phyloP scores from a whole-genome alignment of 2,329 filamentous ascomycete genomes.

The Dactylellina cionopaga region DNA sequence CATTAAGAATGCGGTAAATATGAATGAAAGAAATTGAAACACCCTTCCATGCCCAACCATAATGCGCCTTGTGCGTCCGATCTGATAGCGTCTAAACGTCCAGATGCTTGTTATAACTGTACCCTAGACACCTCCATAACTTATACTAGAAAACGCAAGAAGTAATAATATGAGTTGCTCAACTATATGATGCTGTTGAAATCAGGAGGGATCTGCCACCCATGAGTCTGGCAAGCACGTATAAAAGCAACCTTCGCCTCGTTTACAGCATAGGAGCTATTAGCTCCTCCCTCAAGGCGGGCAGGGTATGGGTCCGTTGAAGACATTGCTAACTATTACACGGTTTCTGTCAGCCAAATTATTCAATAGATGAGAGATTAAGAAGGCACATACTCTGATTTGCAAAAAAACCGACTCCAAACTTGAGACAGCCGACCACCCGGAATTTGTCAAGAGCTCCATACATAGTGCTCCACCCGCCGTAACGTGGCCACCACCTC shows the following conservation, averaged over 20 bases:
- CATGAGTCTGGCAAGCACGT: constrained; percentile 75
- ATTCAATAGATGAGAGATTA: not conserved
- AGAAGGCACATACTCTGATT: constrained; percentile 62
- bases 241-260: constrained; percentile 80
- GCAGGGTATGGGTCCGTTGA: constrained; percentile 45
- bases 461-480: constrained; percentile 79
- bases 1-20: not conserved
- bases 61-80: constrained; percentile 6
- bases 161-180: not conserved
- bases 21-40: constrained; percentile 2
- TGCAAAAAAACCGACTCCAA: constrained; percentile 84
- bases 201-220: constrained; percentile 76
- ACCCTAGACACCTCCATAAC: not conserved
- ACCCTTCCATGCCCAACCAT: constrained; percentile 12
- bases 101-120: not conserved
- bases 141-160: not conserved
- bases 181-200: constrained; percentile 61
- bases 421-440: constrained; percentile 78
- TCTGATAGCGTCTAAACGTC: not conserved
- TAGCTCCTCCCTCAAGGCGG: constrained; percentile 29
- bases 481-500: constrained; percentile 88
- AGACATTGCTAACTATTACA: constrained; percentile 69
- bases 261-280: constrained; percentile 68
- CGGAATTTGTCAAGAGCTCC: constrained; percentile 80
- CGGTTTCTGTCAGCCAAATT: not conserved